phyloP scores from a whole-genome alignment of 1,284 basidiomycete species.

The Moesziomyces sp. region DNA sequence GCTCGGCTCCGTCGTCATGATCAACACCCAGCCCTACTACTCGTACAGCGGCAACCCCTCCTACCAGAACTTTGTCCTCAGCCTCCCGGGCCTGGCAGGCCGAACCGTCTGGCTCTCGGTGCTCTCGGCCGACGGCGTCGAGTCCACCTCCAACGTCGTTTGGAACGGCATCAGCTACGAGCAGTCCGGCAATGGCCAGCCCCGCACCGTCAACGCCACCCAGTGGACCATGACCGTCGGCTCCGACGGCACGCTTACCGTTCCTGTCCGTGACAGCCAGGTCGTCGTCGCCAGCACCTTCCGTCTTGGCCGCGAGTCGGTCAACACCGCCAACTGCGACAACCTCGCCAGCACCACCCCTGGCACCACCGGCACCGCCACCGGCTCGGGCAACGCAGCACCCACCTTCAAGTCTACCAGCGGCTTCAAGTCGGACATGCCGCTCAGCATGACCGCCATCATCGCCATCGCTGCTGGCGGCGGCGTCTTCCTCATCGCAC shows the following conservation, averaged over 20 bases:
- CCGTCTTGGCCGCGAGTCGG: conserved; percentile 32
- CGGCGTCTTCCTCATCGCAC: conserved; percentile 27
- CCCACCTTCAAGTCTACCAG: conserved; percentile 54
- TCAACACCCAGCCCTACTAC: conserved; percentile 51
- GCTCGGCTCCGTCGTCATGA: conserved; percentile 44
- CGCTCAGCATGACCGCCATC: conserved; percentile 39
- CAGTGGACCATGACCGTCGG: conserved; percentile 38
- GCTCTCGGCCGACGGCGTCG: conserved; percentile 44
- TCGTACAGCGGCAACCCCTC: conserved; percentile 9
- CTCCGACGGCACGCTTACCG: conserved; percentile 37
- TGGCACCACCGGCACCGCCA: conserved; percentile 5
- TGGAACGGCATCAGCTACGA: conserved; percentile 61
- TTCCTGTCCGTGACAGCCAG: conserved; percentile 52
- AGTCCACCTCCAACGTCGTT: conserved; percentile 39
- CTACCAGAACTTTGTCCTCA: conserved; percentile 39
- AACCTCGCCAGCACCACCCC: conserved; percentile 7
- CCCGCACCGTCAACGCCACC: conserved; percentile 27
- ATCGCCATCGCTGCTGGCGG: conserved; percentile 42
- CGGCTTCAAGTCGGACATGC: conserved; percentile 33
- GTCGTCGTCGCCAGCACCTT: conserved; percentile 46
- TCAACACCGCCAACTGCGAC: conserved; percentile 30
- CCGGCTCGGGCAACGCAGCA: conserved; percentile 25
- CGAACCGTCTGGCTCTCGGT: conserved; percentile 46
- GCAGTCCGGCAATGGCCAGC: conserved; percentile 26
- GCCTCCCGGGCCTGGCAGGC: conserved; percentile 42